Conservation (phyloP, 192 early-diverging fungal species). For the Backusella luteola region DNA sequence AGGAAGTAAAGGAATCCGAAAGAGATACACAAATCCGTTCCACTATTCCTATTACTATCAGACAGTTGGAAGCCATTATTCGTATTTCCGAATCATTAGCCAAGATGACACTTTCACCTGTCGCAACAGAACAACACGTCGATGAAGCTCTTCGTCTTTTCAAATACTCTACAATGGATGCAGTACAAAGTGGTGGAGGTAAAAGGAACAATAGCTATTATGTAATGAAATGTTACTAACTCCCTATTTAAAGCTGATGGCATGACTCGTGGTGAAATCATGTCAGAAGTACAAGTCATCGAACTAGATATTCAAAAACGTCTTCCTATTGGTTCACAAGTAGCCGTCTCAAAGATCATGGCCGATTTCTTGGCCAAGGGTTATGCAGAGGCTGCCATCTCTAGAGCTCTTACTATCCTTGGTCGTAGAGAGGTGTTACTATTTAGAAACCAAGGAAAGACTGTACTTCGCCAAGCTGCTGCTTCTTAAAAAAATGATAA, state of each 20-base stretch:
- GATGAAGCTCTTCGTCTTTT: slow-evolving; percentile 98
- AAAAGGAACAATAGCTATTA: not conserved
- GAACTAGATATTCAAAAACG: slow-evolving; percentile 85
- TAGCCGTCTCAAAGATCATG: slow-evolving; percentile 47
- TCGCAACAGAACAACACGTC: slow-evolving; percentile 86
- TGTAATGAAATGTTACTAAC: not conserved
- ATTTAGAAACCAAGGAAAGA: slow-evolving; percentile 74
- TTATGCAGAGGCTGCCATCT: slow-evolving; percentile 56
- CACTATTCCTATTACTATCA: slow-evolving; percentile 96
- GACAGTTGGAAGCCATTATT: slow-evolving; percentile 98
- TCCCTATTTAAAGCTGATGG: slow-evolving; percentile 62
- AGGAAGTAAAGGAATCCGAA: slow-evolving; percentile 78
- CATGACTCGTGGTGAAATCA: slow-evolving; percentile 70
- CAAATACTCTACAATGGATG: slow-evolving; percentile 97
- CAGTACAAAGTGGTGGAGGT: slow-evolving; percentile 88
- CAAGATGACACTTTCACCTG: slow-evolving; percentile 86
- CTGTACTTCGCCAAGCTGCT: slow-evolving; percentile 33
- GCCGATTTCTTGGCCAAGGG: slow-evolving; percentile 49
- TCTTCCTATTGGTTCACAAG: slow-evolving; percentile 84
- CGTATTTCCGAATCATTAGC: slow-evolving; percentile 98
- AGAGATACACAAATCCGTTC: slow-evolving; percentile 67
- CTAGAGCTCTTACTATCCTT: slow-evolving; percentile 75
- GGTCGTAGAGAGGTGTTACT: slow-evolving; percentile 79
- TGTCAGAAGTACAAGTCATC: slow-evolving; percentile 72
- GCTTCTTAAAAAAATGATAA: slow-evolving; percentile 8